A percentile compares a stretch with the other conserved stretches of the same genome.
phyloP scores from a whole-genome alignment of 352 stramenopile species.

The Globisporangium canariense region DNA sequence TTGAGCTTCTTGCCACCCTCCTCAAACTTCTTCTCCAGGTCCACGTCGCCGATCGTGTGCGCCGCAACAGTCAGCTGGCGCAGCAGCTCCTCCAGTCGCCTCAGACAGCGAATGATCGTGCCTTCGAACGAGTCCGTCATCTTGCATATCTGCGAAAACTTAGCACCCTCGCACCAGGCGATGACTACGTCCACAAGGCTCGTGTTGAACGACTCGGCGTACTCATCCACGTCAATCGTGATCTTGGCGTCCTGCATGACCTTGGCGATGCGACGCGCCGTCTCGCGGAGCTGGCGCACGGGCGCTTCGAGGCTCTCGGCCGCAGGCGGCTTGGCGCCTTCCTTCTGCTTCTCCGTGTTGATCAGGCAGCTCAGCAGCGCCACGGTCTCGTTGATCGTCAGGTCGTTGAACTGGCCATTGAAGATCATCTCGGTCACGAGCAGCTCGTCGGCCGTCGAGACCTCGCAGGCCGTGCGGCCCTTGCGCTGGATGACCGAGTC shows the following conservation, averaged over 20 bases:
- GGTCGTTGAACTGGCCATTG: slow-evolving; percentile 96
- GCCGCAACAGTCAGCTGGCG: slow-evolving; percentile 95
- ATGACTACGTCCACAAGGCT: slow-evolving; percentile 98
- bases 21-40: slow-evolving; percentile 97
- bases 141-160: slow-evolving; percentile 99
- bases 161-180: slow-evolving; percentile 96
- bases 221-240: slow-evolving; percentile 96
- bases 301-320: slow-evolving; percentile 81
- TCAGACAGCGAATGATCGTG: slow-evolving; percentile 97
- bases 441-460: slow-evolving; percentile 98
- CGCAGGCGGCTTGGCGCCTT: slow-evolving; percentile 80
- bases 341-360: slow-evolving; percentile 93
- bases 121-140: slow-evolving; percentile 98
- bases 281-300: slow-evolving; percentile 94
- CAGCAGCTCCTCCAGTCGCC: slow-evolving; percentile 97
- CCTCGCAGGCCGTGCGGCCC: slow-evolving; percentile 97
- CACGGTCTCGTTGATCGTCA: slow-evolving; percentile 96
- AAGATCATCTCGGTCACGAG: slow-evolving; percentile 99
- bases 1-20: slow-evolving; percentile 96
- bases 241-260: slow-evolving; percentile 92
- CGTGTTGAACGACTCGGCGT: slow-evolving; percentile 96
- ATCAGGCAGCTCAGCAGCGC: slow-evolving; percentile 96
- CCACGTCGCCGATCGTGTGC: slow-evolving; percentile 96
- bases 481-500: slow-evolving; percentile 99
- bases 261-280: slow-evolving; percentile 89